These are phyloP conservation scores for Xylariaceae sp. DNA, from an alignment of 2,329 filamentous ascomycete genomes.

Conservation along the genomic window DNA sequence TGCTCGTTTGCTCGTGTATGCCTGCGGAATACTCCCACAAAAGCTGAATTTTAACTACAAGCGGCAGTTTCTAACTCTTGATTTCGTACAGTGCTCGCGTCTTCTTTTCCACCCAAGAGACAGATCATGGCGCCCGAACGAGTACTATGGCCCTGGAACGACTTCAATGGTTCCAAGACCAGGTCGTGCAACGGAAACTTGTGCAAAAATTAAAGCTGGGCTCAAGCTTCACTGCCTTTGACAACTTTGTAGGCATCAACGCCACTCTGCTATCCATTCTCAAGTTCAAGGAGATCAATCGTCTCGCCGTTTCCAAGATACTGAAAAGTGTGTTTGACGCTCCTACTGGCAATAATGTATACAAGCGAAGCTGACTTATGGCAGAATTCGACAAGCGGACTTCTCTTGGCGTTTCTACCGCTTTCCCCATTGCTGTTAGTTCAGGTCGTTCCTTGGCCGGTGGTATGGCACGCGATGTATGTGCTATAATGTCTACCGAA, in stretches of 20 bases:
- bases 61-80: no score
- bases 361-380: constrained; percentile 17
- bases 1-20: no score
- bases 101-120: constrained; percentile 81
- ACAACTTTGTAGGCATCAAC: constrained; percentile 75
- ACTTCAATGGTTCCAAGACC: constrained; percentile 73
- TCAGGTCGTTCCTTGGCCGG: constrained; percentile 67
- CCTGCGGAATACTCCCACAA: no score
- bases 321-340: constrained; percentile 69
- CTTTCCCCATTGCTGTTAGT: constrained; percentile 64
- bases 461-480: constrained; percentile 75
- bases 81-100: no score
- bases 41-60: no score
- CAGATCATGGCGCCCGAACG: constrained; percentile 70
- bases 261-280: constrained; percentile 77
- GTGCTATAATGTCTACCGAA: constrained; percentile 73
- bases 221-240: constrained; percentile 68
- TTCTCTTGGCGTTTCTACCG: constrained; percentile 69
- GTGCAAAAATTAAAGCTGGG: constrained; percentile 68
- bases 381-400: constrained; percentile 87
- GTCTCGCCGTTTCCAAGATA: constrained; percentile 78
- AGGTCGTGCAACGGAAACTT: constrained; percentile 66
- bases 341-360: not conserved
- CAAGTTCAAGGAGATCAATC: constrained; percentile 85
- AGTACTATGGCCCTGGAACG: constrained; percentile 70